Evolutionary conservation across 2,329 filamentous ascomycete genomes (phyloP), one percentile per base, ranked within the genome.

Genomic region (Helotiales sp.): DNA sequence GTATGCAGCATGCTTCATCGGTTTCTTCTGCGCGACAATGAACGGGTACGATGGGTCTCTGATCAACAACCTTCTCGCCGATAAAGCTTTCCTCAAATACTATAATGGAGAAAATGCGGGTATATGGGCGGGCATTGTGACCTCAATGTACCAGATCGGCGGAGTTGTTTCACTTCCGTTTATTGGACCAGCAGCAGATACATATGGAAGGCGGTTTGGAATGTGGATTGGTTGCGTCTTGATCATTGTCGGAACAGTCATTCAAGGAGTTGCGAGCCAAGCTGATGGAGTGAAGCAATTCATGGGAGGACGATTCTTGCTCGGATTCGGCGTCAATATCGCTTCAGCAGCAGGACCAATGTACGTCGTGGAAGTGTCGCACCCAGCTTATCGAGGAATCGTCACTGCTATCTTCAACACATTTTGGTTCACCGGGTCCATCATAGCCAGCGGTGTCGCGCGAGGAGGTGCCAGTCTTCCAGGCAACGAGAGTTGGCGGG

Each of bases 301-400:
- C 64, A 77, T 81, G 70, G 79, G 77, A 42, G 83, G 83, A n/a
- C 78, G 83, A 27, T 86, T 87, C 71, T 70, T 87, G 19, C 78
- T 87, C 2, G 84, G 84, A 53, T 86, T 86, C 59, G 79, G 79
- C 52, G 77, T 79, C 25, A 74, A 75, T 40, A 75, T 81, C 60
- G 75, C 76, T 17, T 74, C 76, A 1, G 73, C 76, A 1, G 77
- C 78, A 6, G 78, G 76, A 1, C 78, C 78, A 5, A 75, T 76
- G 55, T 79, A 79, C 63, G 76, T 79, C 17, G 73, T 78, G 22
- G 78, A 80, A 65, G 73, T 79, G 30, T 74, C 74, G 52, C 76
- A 79, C 63, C 77, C 77, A 5, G 75, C 75, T 5, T 79, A 75
- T 60, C 75, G 78, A 50, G 77, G 77, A 50, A 63, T 75, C 22